Conservation (phyloP, 2,329 filamentous ascomycete genomes). For the Paracamarosporium sp. region DNA sequence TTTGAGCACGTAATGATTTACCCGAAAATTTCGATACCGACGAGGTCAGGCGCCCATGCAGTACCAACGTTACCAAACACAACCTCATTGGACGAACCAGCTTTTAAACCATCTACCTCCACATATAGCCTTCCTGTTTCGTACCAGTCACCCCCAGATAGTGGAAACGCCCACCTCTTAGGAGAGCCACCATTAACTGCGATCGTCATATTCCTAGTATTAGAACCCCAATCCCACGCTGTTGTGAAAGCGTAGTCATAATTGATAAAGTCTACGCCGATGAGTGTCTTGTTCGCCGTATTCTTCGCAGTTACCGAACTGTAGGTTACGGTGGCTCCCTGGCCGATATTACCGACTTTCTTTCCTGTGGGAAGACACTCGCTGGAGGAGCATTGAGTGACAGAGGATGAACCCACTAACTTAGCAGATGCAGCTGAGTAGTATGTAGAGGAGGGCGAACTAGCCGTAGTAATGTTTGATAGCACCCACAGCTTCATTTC, state of each 20-base stretch:
- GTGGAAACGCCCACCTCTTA: conserved; percentile 46
- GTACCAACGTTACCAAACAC: conserved; percentile 25
- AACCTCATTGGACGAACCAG: conserved; percentile 30
- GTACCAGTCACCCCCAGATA: conserved; percentile 51
- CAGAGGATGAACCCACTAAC: conserved; percentile 36
- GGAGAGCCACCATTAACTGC: conserved; percentile 45
- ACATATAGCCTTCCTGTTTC: conserved; percentile 32
- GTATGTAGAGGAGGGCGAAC: conserved; percentile 27
- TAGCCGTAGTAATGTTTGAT: conserved; percentile 34
- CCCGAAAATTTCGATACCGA: conserved; percentile 35
- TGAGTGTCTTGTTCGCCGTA: conserved; percentile 33
- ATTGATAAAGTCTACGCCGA: conserved; percentile 50
- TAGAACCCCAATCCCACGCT: conserved; percentile 39
- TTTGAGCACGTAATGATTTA: not conserved
- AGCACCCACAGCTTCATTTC: conserved; percentile 43
- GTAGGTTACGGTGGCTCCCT: conserved; percentile 34
- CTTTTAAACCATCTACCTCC: conserved; percentile 34
- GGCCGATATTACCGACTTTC: conserved; percentile 44
- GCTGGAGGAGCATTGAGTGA: conserved; percentile 28
- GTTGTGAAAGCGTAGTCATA: conserved; percentile 49
- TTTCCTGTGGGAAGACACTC: conserved; percentile 37
- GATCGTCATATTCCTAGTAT: conserved; percentile 46
- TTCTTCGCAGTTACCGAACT: conserved; percentile 28
- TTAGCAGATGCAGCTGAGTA: conserved; percentile 39
- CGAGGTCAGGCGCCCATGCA: conserved; percentile 32